Percentiles rank a stretch among this genome's conserved stretches.
Evolutionary conservation across 2,329 filamentous ascomycete genomes (phyloP).

Genomic region (Didymella lethalis): DNA sequence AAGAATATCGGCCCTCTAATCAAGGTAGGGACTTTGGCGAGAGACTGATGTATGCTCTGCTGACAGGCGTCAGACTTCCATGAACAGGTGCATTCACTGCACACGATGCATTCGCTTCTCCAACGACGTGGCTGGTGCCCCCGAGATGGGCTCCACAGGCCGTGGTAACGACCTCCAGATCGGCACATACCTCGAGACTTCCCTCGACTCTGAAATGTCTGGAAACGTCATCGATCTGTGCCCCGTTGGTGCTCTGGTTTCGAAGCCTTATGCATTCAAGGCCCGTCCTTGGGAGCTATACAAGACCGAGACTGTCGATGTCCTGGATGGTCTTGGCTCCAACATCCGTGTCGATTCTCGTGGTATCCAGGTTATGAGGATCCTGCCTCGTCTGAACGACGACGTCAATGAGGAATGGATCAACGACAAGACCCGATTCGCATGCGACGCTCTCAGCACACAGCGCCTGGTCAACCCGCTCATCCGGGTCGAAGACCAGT

Average conservation of each 20-base stretch:
- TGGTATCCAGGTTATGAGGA: constrained; percentile 94
- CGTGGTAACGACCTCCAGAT: constrained; percentile 98
- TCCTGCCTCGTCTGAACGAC: constrained; percentile 92
- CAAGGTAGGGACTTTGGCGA: constrained; percentile 63
- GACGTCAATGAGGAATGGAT: constrained; percentile 99
- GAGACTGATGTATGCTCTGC: constrained; percentile 16
- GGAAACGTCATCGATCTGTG: constrained; percentile 98
- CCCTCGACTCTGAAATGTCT: constrained; percentile 92
- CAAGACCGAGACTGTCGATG: constrained; percentile 94
- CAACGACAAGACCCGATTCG: constrained; percentile 97
- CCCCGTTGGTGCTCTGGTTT: constrained; percentile 94
- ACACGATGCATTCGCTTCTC: constrained; percentile 97
- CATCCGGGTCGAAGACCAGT: constrained; percentile 86
- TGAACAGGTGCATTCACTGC: constrained; percentile 99
- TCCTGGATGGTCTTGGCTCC: constrained; percentile 89
- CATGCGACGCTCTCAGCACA: constrained; percentile 94
- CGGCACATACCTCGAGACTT: constrained; percentile 94
- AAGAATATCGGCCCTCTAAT: constrained; percentile 98
- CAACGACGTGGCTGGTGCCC: constrained; percentile 95
- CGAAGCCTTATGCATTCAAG: constrained; percentile 97
- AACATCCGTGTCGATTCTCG: constrained; percentile 94
- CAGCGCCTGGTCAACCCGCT: constrained; percentile 93
- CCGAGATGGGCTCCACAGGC: constrained; percentile 91
- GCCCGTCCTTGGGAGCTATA: constrained; percentile 97
- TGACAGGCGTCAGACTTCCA: constrained; percentile 73